A percentile compares a stretch with the other conserved stretches of the same genome.
Conservation (phyloP, 495 filamentous ascomycete species). For the Neurospora sublineolata region DNA sequence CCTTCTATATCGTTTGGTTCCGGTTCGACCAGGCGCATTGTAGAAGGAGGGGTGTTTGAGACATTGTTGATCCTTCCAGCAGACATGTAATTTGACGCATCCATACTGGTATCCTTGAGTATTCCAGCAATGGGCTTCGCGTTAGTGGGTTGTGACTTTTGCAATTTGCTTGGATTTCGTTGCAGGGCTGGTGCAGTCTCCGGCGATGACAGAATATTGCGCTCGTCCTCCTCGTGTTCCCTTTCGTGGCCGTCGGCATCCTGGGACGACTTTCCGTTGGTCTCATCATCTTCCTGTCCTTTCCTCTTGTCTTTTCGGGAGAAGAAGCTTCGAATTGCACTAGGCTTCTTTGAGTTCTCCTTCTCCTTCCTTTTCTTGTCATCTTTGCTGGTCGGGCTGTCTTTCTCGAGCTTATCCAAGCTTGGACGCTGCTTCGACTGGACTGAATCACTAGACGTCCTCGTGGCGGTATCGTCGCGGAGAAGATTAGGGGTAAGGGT, state of each 20-base stretch:
- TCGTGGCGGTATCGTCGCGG: slow-evolving; percentile 62
- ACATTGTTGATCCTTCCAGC: slow-evolving; percentile 32
- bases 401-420: slow-evolving; percentile 47
- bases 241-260: slow-evolving; percentile 33
- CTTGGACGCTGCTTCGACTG: slow-evolving; percentile 43
- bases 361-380: slow-evolving; percentile 59
- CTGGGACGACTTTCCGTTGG: slow-evolving; percentile 52
- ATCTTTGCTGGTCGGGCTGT: slow-evolving; percentile 30
- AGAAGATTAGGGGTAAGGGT: slow-evolving; percentile 91
- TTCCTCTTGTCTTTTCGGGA: slow-evolving; percentile 90
- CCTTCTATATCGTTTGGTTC: slow-evolving; percentile 34
- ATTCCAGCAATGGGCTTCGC: slow-evolving; percentile 23
- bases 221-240: slow-evolving; percentile 34
- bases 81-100: slow-evolving; percentile 20
- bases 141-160: slow-evolving; percentile 53
- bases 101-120: slow-evolving; percentile 18
- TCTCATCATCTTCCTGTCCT: slow-evolving; percentile 54
- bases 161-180: slow-evolving; percentile 58
- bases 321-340: slow-evolving; percentile 89
- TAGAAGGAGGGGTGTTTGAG: slow-evolving; percentile 35
- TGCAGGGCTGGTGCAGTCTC: slow-evolving; percentile 31
- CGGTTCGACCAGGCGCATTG: slow-evolving; percentile 51
- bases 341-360: slow-evolving; percentile 81
- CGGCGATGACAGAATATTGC: slow-evolving; percentile 17
- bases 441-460: slow-evolving; percentile 50